Conservation (phyloP, 192 early-diverging fungal species). For the Rhizophlyctis rosea region DNA sequence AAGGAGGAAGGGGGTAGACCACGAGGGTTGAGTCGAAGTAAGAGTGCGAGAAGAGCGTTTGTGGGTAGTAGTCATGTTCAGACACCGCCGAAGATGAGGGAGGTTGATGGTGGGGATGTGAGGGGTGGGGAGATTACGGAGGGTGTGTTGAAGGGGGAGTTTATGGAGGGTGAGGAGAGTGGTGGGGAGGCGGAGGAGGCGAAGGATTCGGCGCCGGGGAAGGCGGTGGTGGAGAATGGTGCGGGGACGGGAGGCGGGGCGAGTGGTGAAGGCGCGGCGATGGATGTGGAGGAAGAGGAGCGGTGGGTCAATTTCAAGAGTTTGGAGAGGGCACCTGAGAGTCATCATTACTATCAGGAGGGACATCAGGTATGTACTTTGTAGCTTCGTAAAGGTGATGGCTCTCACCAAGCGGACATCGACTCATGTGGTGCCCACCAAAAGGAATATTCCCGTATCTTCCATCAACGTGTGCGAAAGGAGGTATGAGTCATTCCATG, state of each 20-base stretch:
- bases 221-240: no score
- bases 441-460: background rate
- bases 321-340: conserved; percentile 2
- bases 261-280: background rate
- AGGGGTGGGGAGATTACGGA: background rate
- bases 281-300: no score
- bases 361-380: conserved; percentile 20
- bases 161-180: background rate
- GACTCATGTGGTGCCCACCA: no score
- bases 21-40: background rate
- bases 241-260: background rate
- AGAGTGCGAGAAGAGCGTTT: background rate
- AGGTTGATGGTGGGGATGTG: background rate
- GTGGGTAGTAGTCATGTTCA: conserved; percentile 10
- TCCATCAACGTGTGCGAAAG: conserved; percentile 24
- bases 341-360: conserved; percentile 7
- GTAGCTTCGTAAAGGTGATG: no score
- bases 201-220: background rate
- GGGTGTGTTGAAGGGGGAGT: background rate
- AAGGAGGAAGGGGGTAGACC: conserved; percentile 1
- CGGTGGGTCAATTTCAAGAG: conserved; percentile 11
- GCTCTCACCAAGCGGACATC: no score
- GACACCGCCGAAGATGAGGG: no score
- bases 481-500: conserved; percentile 11
- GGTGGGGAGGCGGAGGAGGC: background rate